A percentile compares a stretch with the other conserved stretches of the same genome.
These are phyloP conservation scores for Aschersonia sp. DNA, from an alignment of 2,329 filamentous ascomycete genomes.

Conservation along the genomic window DNA sequence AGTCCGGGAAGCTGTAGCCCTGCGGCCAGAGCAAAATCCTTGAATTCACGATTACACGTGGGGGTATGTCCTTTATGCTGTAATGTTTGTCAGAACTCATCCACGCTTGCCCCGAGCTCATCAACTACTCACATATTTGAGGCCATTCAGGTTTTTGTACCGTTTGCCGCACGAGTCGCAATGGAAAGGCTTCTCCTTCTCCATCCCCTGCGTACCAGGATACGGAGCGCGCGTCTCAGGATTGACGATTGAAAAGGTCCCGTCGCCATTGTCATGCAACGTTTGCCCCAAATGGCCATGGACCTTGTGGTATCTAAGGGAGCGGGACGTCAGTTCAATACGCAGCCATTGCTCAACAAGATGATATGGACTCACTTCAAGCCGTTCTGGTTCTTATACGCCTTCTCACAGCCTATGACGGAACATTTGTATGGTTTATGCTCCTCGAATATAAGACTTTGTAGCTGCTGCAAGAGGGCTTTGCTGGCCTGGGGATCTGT, in stretches of 20 bases:
- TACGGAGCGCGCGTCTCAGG: conserved; percentile 90
- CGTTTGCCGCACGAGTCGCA: conserved; percentile 95
- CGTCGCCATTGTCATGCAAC: conserved; percentile 90
- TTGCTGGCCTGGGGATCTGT: conserved; percentile 61
- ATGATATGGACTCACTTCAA: conserved; percentile 56
- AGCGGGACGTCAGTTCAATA: background rate
- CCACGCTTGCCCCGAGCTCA: no score
- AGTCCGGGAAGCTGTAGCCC: conserved; percentile 28
- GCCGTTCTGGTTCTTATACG: conserved; percentile 98
- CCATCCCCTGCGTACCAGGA: conserved; percentile 95
- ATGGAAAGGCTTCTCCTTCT: conserved; percentile 98
- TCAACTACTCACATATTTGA: conserved; percentile 67
- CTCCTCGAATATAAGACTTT: conserved; percentile 64
- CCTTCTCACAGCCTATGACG: conserved; percentile 96
- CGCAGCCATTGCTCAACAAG: background rate
- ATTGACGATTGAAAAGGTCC: conserved; percentile 96
- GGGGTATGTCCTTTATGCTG: conserved; percentile 71
- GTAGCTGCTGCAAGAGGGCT: conserved; percentile 39
- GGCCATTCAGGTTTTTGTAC: conserved; percentile 96
- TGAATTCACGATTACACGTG: conserved; percentile 73
- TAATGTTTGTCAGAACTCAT: conserved; percentile 15
- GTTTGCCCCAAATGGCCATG: conserved; percentile 96
- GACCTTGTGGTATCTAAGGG: conserved; percentile 50
- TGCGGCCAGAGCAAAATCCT: conserved; percentile 28
- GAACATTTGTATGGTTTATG: conserved; percentile 97